phyloP scores from a whole-genome alignment of 1,284 basidiomycete genomes.

The Ceratobasidium papillatum region DNA sequence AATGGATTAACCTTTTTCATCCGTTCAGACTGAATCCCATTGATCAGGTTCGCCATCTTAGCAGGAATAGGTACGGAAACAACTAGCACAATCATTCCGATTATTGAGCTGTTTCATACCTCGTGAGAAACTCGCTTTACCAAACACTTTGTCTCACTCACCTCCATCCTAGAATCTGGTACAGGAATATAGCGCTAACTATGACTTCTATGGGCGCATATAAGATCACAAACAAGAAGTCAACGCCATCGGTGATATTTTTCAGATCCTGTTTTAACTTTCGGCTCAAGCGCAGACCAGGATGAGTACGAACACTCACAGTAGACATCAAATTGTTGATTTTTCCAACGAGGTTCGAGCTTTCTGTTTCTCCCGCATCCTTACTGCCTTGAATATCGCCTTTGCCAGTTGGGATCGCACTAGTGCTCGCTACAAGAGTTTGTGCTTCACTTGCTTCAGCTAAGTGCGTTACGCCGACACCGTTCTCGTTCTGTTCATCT shows the following conservation, averaged over 20 bases:
- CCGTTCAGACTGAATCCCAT: conserved; percentile 46
- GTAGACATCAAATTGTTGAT: conserved; percentile 44
- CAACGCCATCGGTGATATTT: conserved; percentile 42
- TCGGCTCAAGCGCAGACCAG: background rate
- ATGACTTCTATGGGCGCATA: conserved; percentile 39
- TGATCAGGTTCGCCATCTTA: conserved; percentile 38
- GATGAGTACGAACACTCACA: background rate
- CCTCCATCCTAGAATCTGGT: conserved; percentile 43
- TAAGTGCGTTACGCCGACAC: background rate
- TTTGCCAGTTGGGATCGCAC: background rate
- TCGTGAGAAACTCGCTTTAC: background rate
- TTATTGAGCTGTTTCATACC: conserved; percentile 24
- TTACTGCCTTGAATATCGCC: background rate
- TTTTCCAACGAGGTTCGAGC: conserved; percentile 41
- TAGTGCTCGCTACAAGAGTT: conserved; percentile 27
- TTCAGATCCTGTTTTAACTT: conserved; percentile 30
- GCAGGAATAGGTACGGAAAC: conserved; percentile 38
- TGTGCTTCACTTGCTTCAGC: conserved; percentile 2
- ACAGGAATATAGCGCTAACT: conserved; percentile 41
- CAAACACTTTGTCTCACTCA: background rate
- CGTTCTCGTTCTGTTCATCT: background rate
- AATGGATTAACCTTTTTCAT: conserved; percentile 46
- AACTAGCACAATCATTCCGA: conserved; percentile 42
- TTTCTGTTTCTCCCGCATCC: background rate
- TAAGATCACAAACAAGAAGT: conserved; percentile 42